Percentiles rank a stretch among this genome's conserved stretches.
phyloP scores from a whole-genome alignment of 306 rosid genomes.

The Castanopsis chinensis region DNA sequence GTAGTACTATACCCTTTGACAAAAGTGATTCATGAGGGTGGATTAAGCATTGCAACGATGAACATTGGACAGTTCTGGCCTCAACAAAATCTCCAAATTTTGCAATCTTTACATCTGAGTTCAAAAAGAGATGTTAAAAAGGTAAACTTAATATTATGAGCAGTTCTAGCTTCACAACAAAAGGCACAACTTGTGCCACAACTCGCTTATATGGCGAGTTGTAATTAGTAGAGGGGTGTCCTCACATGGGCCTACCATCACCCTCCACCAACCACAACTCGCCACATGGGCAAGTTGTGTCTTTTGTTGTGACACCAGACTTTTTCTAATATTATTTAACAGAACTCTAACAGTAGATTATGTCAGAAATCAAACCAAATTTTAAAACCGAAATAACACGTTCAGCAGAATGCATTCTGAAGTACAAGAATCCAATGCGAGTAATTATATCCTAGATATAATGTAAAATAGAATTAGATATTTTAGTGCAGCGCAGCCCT shows the following conservation, averaged over 20 bases:
- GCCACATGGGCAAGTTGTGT: too few species aligned
- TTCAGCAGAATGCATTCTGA: background rate
- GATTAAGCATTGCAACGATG: conserved; percentile 57
- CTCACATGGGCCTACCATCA: too few species aligned
- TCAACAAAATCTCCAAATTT: conserved; percentile 58
- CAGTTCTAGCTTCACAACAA: too few species aligned
- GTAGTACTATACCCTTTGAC: conserved; percentile 50
- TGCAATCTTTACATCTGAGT: conserved; percentile 66
- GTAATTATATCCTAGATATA: background rate
- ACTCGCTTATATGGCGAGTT: too few species aligned
- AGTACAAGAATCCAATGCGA: background rate
- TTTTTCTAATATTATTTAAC: background rate
- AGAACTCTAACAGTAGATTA: background rate
- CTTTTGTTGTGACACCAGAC: too few species aligned
- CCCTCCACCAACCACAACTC: too few species aligned
- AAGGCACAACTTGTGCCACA: too few species aligned
- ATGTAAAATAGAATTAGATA: background rate
- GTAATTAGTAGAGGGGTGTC: too few species aligned
- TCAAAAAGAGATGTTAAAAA: background rate
- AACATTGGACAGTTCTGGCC: conserved; percentile 69
- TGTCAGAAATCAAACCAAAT: background rate
- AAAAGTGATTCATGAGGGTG: conserved; percentile 53
- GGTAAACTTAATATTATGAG: background rate
- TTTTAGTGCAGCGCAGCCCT: background rate
- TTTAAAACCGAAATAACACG: background rate